Conservation (phyloP, 1,284 basidiomycete species). For the Lentinus polychrous region DNA sequence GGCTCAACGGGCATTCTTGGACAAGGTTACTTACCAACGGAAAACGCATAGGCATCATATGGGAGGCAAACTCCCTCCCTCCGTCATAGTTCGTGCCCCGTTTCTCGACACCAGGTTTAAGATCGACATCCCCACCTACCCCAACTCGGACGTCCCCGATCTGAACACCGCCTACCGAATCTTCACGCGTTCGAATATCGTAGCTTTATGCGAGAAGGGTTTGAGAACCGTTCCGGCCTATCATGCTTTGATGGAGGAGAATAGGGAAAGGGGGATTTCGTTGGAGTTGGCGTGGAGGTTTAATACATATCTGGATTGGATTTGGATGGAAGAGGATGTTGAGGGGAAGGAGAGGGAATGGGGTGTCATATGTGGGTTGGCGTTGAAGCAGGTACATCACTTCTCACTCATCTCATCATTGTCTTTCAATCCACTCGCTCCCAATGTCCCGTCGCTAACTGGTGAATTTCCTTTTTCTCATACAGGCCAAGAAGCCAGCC, state of each 20-base stretch:
- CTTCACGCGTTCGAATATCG: conserved; percentile 54
- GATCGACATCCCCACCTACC: conserved; percentile 57
- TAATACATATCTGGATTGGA: conserved; percentile 73
- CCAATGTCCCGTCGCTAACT: background rate
- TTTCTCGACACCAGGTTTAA: conserved; percentile 51
- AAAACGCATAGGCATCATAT: conserved; percentile 49
- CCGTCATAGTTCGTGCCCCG: conserved; percentile 39
- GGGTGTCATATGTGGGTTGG: conserved; percentile 68
- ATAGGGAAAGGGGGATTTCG: conserved; percentile 46
- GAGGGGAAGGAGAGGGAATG: conserved; percentile 58
- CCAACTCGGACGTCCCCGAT: conserved; percentile 32
- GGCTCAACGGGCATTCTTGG: background rate
- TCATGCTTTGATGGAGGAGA: conserved; percentile 49
- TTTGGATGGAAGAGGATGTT: conserved; percentile 64
- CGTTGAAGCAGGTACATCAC: conserved; percentile 53
- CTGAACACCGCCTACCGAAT: conserved; percentile 33
- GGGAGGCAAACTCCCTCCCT: conserved; percentile 37
- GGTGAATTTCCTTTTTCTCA: conserved; percentile 3
- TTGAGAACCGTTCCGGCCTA: conserved; percentile 53
- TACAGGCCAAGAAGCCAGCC: conserved; percentile 46
- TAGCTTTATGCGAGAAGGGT: conserved; percentile 49
- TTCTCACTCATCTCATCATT: too few relatives aligned
- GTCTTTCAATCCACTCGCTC: too few relatives aligned
- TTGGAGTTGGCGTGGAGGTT: conserved; percentile 74
- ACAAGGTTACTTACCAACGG: background rate